Evolutionary conservation across 1,284 basidiomycete species (phyloP), one percentile per base, ranked within the genome.

Genomic region (Ustilago bromivora): DNA sequence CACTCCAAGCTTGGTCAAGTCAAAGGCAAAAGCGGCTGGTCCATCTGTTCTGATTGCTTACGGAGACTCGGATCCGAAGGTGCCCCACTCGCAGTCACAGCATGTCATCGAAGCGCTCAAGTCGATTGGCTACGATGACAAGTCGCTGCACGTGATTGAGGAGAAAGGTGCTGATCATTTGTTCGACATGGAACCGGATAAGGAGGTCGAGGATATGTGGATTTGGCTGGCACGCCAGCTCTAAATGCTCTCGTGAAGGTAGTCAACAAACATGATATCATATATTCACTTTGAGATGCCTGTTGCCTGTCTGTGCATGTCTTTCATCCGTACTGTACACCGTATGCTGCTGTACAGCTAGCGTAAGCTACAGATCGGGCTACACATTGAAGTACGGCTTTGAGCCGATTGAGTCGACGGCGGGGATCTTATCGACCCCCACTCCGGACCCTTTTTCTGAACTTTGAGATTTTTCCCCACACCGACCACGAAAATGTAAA

Each of bases 1-100:
- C 51, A 69, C 74, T 3, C 74, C 77, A 3, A 56, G 58, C 10
- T 41, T 71, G 65, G 66, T 81, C 53, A 61, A 60, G 49, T 49
- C 51, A 13, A 65, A 28, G 40, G 32, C 47, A 2, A 59, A 60
- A 12, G 52, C 15, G 19, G 13, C 61, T 13, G 28, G 35, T 0
- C 54, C 59, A 34, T 64, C 64, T 8, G 73, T 77, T 15, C 58
- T 81, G 41, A 70, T 79, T 31, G 78, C 74, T 6, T 81, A 68
- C 41, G 79, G 77, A 19, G 74, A 77, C 41, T 66, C 67, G 11
- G 79, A 81, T 53, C 61, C 57, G 15, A 76, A 74, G 19, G 77
- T 81, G 10, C 76, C 74, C 11, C 74, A 66, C 23, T 71, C 64
- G 56, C 79, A 81, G 63, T 77, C 74, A n/a, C 9, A 61, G 36